phyloP scores from a whole-genome alignment of 495 filamentous ascomycete species.

The Friedmanniomyces simplex region DNA sequence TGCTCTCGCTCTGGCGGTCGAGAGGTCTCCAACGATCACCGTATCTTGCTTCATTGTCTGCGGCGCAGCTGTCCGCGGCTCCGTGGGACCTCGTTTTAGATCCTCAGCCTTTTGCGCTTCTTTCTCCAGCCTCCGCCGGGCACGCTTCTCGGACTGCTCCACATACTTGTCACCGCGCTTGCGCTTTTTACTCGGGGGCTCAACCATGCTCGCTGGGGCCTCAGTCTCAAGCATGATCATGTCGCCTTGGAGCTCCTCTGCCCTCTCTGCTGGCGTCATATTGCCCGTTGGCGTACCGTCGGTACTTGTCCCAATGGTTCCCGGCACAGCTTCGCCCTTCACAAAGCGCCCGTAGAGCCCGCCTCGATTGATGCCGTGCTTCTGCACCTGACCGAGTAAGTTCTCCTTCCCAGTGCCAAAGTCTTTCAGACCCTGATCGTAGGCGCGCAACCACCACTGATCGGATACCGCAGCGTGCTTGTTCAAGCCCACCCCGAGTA shows the following conservation, averaged over 20 bases:
- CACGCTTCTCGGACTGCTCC: conserved; percentile 1
- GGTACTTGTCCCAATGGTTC: conserved; percentile 37
- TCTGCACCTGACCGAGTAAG: conserved; percentile 25
- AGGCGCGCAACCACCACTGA: conserved; percentile 37
- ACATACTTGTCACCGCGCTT: not conserved
- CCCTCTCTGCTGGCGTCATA: not conserved
- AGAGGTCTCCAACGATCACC: not conserved
- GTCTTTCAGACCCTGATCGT: conserved; percentile 31
- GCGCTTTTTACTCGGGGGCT: conserved; percentile 2
- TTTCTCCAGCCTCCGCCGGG: not conserved
- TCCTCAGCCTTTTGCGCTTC: not conserved
- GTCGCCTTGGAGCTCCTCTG: not conserved
- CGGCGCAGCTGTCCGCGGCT: not conserved
- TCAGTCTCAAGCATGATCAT: not conserved
- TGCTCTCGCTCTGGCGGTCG: not conserved
- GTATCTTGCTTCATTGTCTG: not conserved
- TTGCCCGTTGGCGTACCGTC: not conserved
- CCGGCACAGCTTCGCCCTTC: conserved; percentile 57
- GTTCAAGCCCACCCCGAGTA: conserved; percentile 31
- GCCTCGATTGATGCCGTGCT: conserved; percentile 28
- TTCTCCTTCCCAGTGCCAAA: conserved; percentile 30
- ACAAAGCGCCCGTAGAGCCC: conserved; percentile 80
- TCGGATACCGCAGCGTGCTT: conserved; percentile 27
- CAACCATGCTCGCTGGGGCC: too few species aligned
- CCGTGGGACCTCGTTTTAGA: not conserved